Evolutionary conservation across 2,329 filamentous ascomycete genomes (phyloP).

Genomic region (Pyricularia sp.): DNA sequence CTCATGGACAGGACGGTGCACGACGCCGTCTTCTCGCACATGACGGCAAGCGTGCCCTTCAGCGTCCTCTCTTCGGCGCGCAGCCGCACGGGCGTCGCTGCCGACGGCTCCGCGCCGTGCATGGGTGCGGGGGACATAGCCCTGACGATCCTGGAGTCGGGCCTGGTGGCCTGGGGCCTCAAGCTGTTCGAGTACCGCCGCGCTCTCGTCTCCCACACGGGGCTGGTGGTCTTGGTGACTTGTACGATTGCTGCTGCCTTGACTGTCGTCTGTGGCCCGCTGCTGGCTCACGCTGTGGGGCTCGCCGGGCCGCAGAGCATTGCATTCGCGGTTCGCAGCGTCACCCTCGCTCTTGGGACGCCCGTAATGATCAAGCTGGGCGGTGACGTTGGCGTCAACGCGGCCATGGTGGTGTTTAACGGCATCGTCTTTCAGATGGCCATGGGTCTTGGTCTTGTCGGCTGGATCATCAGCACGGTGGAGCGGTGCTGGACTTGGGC

Average conservation of each 20-base stretch:
- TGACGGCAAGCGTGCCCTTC: constrained; percentile 15
- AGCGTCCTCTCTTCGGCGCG: background rate
- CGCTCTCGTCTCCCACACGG: constrained; percentile 33
- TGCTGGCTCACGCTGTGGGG: constrained; percentile 25
- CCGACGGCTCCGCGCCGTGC: constrained; percentile 3
- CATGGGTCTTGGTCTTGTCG: constrained; percentile 19
- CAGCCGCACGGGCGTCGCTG: background rate
- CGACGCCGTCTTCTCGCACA: constrained; percentile 2
- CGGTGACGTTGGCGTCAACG: constrained; percentile 37
- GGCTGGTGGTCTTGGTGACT: constrained; percentile 27
- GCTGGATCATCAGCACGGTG: background rate
- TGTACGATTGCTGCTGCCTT: constrained; percentile 25
- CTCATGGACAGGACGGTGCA: constrained; percentile 8
- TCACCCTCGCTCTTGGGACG: constrained; percentile 38
- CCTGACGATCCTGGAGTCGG: constrained; percentile 37
- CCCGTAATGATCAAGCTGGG: constrained; percentile 34
- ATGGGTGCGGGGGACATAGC: constrained; percentile 39
- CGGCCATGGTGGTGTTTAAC: constrained; percentile 40
- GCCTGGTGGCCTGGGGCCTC: constrained; percentile 43
- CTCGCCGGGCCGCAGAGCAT: constrained; percentile 22
- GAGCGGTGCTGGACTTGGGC: background rate
- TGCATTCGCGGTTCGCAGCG: constrained; percentile 39
- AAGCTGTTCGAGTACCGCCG: constrained; percentile 41
- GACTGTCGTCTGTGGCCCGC: constrained; percentile 33
- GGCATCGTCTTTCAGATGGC: constrained; percentile 32